Base-by-base conservation (phyloP, 306 rosid species). In the Citrullus amarus region DNA sequence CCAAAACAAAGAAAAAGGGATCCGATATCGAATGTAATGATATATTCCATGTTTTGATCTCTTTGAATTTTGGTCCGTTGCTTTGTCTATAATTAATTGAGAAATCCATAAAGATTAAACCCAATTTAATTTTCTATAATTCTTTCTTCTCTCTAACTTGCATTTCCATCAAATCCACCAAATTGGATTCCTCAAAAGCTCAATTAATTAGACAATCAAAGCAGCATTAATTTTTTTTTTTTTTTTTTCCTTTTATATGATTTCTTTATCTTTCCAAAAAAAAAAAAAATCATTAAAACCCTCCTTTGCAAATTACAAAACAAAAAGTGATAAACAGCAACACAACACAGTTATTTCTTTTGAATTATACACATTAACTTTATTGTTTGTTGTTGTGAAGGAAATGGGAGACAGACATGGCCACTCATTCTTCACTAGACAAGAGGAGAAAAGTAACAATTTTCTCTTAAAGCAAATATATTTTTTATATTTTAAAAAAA, bases 1-100 rank as follows among this genome's bases (percentile, higher is more conserved):
- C 28, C 28, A 25, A 25, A 25, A 25, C 28, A 25, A 25, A 25
- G 28, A 25, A 25, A 25, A 25, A 25, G 28, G 28, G 28, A 25
- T 25, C 28, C 28, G 1, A 25, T 25, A 25, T 25, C 28, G 0
- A 25, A 25, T 56, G 28, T 56, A 25, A 12, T 56, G 9, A 59
- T 28, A 22, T 59, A 59, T 22, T 12, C 38, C n/a, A 61, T 34
- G 55, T 59, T 67, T 73, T 72, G 83, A 65, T 50, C 74, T 48
- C 60, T 72, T 8, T 68, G 44, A 36, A 57, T 36, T 76, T 66
- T 73, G 72, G 68, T 80, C 25, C n/a, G 17, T 68, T 83, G 78
- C 80, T 83, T 81, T 83, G 80, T 86, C 71, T 79, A 74, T 79
- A 81, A 79, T 83, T 69, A 80, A 83, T 75, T 77, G 75, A 65